Base-by-base conservation (phyloP, 768 basidiomycete species). In the Exsudoporus frostii region DNA sequence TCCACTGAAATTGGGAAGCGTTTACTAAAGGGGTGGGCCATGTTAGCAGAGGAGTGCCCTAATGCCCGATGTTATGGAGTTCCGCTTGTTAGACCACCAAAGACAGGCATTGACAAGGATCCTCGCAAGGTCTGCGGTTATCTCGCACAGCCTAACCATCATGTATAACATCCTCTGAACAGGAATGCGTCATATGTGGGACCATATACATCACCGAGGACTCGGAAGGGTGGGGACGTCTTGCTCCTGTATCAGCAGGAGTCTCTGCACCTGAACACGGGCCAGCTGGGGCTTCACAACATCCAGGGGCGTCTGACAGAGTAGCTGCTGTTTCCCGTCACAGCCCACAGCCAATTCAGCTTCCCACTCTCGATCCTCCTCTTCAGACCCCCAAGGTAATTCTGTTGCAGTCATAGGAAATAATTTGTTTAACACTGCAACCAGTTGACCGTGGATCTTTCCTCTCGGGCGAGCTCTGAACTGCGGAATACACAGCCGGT, bases 1-100 rank as follows among this genome's bases (percentile, higher is more conserved):
- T 90, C 90, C 3, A 71, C 83, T 46, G 87, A 88, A 63, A 89
- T 94, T 29, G 92, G 88, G 40, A 85, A 81, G 56, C 79, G 83
- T 24, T 74, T 94, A 54, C 71, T 94, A 42, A 84, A 82, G 61
- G 92, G 88, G 37, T 94, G 90, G 89, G 83, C 92, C 0, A 90
- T 94, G 88, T 76, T 94, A n/a, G 89, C 79, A 22, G 90, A 93
- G 34, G 90, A 92, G 71, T 94, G 92, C 63, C 81, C 83, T 0
- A 86, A 81, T 60, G 58, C 65, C 5, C 66, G 71, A 22, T 94
- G 92, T 64, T 86, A 83, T 68, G 90, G 90, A 13, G 75, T 92
- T 7, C 92, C 92, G n/a, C 81, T 94, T 14, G 86, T 93, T 54
- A 76, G 90, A 45, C 86, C 86, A 36, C 88, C 90, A 19, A 88